Evolutionary conservation across 306 rosid genomes (phyloP).

Genomic region (Glycine latifolia): DNA sequence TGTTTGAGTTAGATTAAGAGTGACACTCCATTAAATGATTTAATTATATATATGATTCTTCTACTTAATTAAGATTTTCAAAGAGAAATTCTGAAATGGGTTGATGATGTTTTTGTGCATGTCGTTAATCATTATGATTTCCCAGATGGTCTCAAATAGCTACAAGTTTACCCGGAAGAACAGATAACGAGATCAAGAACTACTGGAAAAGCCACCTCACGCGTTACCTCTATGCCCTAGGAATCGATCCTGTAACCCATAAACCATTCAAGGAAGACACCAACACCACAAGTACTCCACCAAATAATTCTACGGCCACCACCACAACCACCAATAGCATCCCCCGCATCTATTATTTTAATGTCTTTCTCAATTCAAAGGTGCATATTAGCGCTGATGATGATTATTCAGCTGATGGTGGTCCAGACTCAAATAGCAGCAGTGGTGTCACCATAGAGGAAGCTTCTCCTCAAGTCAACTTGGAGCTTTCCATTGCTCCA

Average conservation of each 20-base stretch:
- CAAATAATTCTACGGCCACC: background rate
- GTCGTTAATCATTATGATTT: background rate
- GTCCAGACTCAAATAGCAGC: constrained; percentile 50
- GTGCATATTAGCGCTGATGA: background rate
- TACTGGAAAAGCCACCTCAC: constrained; percentile 71
- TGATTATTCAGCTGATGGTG: background rate
- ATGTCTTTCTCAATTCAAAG: constrained; percentile 9
- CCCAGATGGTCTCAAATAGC: constrained; percentile 75
- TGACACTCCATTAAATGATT: background rate
- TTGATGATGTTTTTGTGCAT: constrained; percentile 8
- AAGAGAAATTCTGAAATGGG: constrained; percentile 17
- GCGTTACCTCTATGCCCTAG: constrained; percentile 54
- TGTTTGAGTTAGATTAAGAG: no score
- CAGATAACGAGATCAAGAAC: constrained; percentile 75
- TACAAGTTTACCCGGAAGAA: constrained; percentile 62
- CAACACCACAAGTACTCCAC: background rate
- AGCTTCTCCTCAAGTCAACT: constrained; percentile 47
- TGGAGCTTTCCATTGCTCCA: constrained; percentile 65
- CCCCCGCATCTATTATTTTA: background rate
- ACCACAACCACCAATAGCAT: background rate
- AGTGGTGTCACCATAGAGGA: constrained; percentile 48
- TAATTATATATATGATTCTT: background rate
- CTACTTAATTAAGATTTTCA: background rate
- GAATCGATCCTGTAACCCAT: constrained; percentile 69
- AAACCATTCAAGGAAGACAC: constrained; percentile 38